Conservation (phyloP, 192 early-diverging fungal genomes). For the Anaeromyces robustus region DNA sequence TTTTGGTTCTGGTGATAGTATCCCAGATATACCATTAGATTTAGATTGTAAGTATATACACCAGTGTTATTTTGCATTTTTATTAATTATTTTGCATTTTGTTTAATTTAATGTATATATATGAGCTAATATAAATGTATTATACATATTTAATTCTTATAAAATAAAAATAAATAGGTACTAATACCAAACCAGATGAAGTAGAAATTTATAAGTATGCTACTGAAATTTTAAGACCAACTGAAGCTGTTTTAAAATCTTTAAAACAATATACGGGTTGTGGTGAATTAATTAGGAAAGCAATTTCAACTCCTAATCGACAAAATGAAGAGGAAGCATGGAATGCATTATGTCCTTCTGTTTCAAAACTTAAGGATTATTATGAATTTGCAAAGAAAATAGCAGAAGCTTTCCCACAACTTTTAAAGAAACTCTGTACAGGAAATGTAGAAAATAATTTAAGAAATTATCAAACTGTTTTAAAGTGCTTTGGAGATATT, state of each 20-base stretch:
- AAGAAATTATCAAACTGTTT: slow-evolving; percentile 58
- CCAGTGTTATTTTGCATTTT: too few species aligned
- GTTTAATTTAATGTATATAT: too few species aligned
- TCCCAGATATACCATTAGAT: not conserved
- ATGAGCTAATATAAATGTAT: too few species aligned
- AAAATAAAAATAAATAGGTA: slow-evolving; percentile 6
- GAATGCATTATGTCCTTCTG: slow-evolving; percentile 67
- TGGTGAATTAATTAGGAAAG: slow-evolving; percentile 59
- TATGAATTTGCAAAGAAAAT: slow-evolving; percentile 64
- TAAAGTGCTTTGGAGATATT: slow-evolving; percentile 64
- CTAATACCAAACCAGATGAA: slow-evolving; percentile 45
- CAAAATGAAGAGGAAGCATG: slow-evolving; percentile 82
- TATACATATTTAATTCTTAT: too few species aligned
- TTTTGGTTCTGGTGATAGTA: not conserved
- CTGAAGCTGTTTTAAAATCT: slow-evolving; percentile 27
- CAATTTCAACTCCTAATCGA: slow-evolving; percentile 65
- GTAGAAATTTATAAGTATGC: slow-evolving; percentile 38
- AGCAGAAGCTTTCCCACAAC: slow-evolving; percentile 23
- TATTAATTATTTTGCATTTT: too few species aligned
- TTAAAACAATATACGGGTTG: slow-evolving; percentile 46
- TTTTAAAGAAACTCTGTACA: slow-evolving; percentile 21
- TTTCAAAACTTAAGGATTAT: slow-evolving; percentile 58
- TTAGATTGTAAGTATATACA: not conserved
- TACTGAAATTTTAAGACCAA: slow-evolving; percentile 30
- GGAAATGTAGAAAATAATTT: slow-evolving; percentile 38